Evolutionary conservation across 202 grass and related monocot genomes (phyloP).

Genomic region (Schoenoplectus tabernaemontani): DNA sequence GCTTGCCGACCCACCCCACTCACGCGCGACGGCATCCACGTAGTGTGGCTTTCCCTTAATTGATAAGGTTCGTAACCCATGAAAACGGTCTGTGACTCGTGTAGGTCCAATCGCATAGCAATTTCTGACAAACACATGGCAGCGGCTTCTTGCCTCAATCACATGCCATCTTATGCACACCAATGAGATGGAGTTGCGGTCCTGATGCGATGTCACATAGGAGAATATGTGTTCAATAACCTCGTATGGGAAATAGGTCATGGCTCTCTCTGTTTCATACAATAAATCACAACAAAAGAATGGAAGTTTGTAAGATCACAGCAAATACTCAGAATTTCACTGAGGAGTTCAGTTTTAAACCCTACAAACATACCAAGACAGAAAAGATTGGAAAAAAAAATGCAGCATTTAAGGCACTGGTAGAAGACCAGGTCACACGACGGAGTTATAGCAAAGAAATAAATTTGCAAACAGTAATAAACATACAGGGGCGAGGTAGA

Average conservation of each 20-base stretch:
- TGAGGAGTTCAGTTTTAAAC: not conserved
- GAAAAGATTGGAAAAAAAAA: too few relatives aligned
- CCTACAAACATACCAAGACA: not conserved
- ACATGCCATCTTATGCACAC: slow-evolving; percentile 52
- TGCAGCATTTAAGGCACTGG: too few relatives aligned
- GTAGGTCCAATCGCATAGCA: slow-evolving; percentile 42
- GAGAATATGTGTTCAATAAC: slow-evolving; percentile 47
- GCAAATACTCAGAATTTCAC: not conserved
- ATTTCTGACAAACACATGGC: slow-evolving; percentile 38
- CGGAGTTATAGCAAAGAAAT: too few relatives aligned
- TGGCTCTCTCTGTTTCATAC: not conserved
- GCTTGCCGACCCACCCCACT: slow-evolving; percentile 38
- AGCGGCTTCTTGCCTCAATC: slow-evolving; percentile 33
- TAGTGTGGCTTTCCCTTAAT: slow-evolving; percentile 67
- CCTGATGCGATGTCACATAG: slow-evolving; percentile 32
- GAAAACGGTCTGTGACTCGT: slow-evolving; percentile 32
- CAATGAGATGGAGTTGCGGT: slow-evolving; percentile 35
- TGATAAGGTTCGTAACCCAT: slow-evolving; percentile 26
- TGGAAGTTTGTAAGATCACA: not conserved
- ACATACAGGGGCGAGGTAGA: too few relatives aligned
- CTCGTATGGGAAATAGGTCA: slow-evolving; percentile 60
- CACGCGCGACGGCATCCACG: slow-evolving; percentile 36
- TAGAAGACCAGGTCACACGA: too few relatives aligned
- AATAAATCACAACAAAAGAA: not conserved
- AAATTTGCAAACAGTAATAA: not conserved